Percentiles rank a stretch among this genome's conserved stretches.
Conservation (phyloP, 192 early-diverging fungal species). For the Rhizoclosmatium globosum region DNA sequence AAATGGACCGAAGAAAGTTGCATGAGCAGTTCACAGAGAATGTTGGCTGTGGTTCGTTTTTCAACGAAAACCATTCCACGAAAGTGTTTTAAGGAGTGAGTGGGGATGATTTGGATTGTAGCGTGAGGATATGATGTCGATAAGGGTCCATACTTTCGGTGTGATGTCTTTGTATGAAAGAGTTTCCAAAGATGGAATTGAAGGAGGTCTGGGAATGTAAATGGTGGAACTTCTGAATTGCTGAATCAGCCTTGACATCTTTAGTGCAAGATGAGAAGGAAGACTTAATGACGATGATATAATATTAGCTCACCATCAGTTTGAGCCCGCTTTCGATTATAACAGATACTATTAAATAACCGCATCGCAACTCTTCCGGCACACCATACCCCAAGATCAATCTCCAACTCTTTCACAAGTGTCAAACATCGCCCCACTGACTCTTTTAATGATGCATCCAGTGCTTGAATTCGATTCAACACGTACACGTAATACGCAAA, state of each 20-base stretch:
- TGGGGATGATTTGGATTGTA: neutral
- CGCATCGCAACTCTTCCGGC: constrained; percentile 22
- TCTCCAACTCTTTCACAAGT: constrained; percentile 20
- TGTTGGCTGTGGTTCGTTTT: constrained; percentile 71
- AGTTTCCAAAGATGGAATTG: neutral
- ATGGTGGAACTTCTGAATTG: neutral
- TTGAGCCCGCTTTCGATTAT: neutral
- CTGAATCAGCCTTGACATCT: neutral
- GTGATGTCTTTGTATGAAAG: constrained; percentile 40
- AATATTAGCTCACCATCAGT: neutral
- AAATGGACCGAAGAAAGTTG: constrained; percentile 37
- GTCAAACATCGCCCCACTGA: constrained; percentile 3
- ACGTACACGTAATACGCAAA: constrained; percentile 13
- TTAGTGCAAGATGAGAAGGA: neutral
- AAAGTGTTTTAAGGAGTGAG: constrained; percentile 52
- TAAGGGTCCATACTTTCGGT: constrained; percentile 45
- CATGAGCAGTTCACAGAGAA: constrained; percentile 56
- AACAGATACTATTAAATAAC: neutral
- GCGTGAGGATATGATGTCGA: constrained; percentile 44
- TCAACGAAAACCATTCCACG: constrained; percentile 89
- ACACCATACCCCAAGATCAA: constrained; percentile 36
- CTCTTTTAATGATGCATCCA: constrained; percentile 6
- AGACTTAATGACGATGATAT: neutral
- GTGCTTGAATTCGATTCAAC: neutral
- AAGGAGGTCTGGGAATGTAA: neutral